phyloP scores from a whole-genome alignment of 2,329 filamentous ascomycete genomes.

The Mollisiaceae sp. region DNA sequence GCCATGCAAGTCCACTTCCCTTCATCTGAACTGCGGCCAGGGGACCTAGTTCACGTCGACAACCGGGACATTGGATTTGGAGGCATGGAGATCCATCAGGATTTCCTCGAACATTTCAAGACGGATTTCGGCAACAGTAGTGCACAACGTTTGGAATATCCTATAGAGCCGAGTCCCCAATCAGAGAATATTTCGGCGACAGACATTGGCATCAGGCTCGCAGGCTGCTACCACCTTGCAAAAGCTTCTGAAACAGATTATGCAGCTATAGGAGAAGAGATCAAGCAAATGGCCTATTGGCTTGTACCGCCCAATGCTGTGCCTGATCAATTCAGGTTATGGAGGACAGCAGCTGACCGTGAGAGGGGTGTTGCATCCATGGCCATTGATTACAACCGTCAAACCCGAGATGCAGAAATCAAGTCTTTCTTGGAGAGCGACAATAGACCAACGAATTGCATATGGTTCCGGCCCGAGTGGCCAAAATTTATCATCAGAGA shows the following conservation, averaged over 20 bases:
- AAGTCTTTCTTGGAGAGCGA: background rate
- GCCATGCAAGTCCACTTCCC: slow-evolving; percentile 27
- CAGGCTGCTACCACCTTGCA: background rate
- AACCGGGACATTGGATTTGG: slow-evolving; percentile 24
- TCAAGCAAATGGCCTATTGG: background rate
- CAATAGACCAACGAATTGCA: slow-evolving; percentile 9
- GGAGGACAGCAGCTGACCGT: slow-evolving; percentile 16
- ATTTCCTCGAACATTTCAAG: slow-evolving; percentile 12
- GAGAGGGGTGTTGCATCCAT: background rate
- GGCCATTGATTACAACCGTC: slow-evolving; percentile 4
- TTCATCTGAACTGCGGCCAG: slow-evolving; percentile 5
- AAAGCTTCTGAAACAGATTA: background rate
- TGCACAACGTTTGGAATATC: background rate
- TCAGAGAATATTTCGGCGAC: background rate
- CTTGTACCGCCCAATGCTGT: background rate
- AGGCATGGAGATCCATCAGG: slow-evolving; percentile 29
- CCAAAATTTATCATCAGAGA: slow-evolving; percentile 18
- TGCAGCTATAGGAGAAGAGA: background rate
- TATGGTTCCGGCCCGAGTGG: slow-evolving; percentile 34
- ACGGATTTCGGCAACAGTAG: background rate
- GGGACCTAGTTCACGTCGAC: slow-evolving; percentile 11
- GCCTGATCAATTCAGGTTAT: slow-evolving; percentile 12
- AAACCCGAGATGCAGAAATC: background rate
- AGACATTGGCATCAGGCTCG: slow-evolving; percentile 14
- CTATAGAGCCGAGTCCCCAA: background rate